Evolutionary conservation across 179 eudicot species (phyloP), one percentile per base, ranked within the genome.

Genomic region (Carnegiea gigantea): DNA sequence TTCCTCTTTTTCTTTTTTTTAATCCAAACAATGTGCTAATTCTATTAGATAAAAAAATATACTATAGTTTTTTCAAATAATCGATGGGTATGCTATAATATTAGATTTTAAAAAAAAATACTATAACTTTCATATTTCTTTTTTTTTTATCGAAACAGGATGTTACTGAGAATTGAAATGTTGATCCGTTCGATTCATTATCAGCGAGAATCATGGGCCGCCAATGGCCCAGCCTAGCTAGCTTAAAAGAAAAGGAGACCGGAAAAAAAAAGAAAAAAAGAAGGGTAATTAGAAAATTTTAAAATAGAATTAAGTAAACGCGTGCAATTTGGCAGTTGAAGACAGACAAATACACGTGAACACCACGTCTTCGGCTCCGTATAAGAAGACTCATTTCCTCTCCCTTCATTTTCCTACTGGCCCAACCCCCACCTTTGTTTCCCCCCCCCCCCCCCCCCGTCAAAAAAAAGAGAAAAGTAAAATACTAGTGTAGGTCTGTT

Each of bases 341-440:
- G 76, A 79, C 76, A 70, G 76, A 70, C 76, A 79, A 79, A 17
- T 51, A 51, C 81, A 79, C 76, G 67, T 79, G 81, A 79, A 79
- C 21, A 33, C 67, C 65, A 68, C 64, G 62, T 70, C 64, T n/a
- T 44, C 4, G 57, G 36, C 65, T 20, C 81, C 75, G 18, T 28
- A 51, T 49, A 70, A 64, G 53, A 2, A 68, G 51, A 68, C 36
- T 33, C 21, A 12, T 73, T 44, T 23, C 18, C 53, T 73, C 43
- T 49, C 4, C 4, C 40, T 51, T 20, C 12, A 3, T 20, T 75
- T 49, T 18, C 44, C 10, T 62, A 40, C 0, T 40, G 44, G 44
- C 28, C 67, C 28, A 21, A 13, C 65, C 26, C 65, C 65, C 8
- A 24, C 28, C 23, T 14, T 60, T 60, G 6, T n/a, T n/a, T 0